phyloP scores from a whole-genome alignment of 208 protist species.

The Balamuthia mandrillaris region DNA sequence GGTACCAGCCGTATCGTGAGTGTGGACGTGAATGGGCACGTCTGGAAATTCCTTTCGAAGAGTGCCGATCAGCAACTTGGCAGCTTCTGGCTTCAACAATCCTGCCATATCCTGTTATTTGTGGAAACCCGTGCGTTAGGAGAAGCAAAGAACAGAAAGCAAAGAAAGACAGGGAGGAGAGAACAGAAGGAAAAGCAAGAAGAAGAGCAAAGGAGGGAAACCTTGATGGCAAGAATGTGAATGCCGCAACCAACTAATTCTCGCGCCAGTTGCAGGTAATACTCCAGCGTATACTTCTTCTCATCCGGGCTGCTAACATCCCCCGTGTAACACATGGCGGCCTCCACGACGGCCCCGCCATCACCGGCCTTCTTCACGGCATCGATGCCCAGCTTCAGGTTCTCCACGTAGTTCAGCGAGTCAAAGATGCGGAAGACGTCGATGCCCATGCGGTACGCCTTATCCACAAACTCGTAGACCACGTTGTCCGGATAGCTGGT shows the following conservation, averaged over 20 bases:
- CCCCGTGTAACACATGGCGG: conserved; percentile 80
- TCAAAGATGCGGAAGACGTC: conserved; percentile 90
- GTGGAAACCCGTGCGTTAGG: neutral
- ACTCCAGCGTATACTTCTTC: conserved; percentile 76
- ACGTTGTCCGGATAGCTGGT: conserved; percentile 86
- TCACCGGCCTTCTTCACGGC: conserved; percentile 69
- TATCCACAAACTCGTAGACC: conserved; percentile 75
- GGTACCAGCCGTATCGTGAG: conserved; percentile 82
- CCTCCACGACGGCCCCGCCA: conserved; percentile 74
- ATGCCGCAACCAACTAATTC: conserved; percentile 55
- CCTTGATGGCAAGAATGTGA: conserved; percentile 84
- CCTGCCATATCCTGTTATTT: conserved; percentile 71
- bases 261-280: conserved; percentile 56
- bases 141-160: too few species aligned
- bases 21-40: conserved; percentile 86
- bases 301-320: conserved; percentile 72
- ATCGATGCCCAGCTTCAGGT: conserved; percentile 74
- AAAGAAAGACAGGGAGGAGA: too few species aligned
- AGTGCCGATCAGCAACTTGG: conserved; percentile 53
- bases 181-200: too few species aligned
- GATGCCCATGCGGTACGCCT: conserved; percentile 76
- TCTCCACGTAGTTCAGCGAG: conserved; percentile 82
- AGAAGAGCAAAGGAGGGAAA: conserved; percentile 58
- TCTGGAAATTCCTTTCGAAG: conserved; percentile 66
- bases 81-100: conserved; percentile 72